These are phyloP conservation scores for Diplodia intermedia DNA, from an alignment of 2,329 filamentous ascomycete species.

Conservation along the genomic window DNA sequence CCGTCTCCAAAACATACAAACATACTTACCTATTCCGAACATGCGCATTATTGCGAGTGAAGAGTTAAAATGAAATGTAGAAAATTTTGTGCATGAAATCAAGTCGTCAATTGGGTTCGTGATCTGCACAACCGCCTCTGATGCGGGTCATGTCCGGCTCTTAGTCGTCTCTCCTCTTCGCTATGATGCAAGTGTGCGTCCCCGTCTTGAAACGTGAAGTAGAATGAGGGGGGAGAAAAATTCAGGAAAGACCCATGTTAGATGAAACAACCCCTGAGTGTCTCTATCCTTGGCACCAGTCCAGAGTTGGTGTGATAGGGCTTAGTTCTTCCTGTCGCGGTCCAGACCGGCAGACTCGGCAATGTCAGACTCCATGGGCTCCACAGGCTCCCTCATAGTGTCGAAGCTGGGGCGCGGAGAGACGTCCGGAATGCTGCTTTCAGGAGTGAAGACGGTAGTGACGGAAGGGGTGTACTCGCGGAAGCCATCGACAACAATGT, in stretches of 20 bases:
- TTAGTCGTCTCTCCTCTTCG: slow-evolving; percentile 6
- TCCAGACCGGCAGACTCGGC: slow-evolving; percentile 15
- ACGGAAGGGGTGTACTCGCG: slow-evolving; percentile 45
- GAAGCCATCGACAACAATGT: slow-evolving; percentile 54
- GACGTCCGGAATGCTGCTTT: slow-evolving; percentile 49
- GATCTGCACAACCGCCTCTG: slow-evolving; percentile 7
- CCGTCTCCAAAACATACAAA: slow-evolving; percentile 2
- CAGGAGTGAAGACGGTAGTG: slow-evolving; percentile 46
- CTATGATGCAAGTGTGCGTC: background rate
- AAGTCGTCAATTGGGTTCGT: slow-evolving; percentile 23
- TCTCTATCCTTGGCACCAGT: background rate
- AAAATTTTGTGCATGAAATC: slow-evolving; percentile 17
- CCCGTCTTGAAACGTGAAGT: background rate
- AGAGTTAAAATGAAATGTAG: background rate
- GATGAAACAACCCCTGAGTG: background rate
- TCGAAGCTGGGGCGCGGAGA: slow-evolving; percentile 49
- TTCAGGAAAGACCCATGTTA: background rate
- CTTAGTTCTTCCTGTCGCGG: slow-evolving; percentile 29
- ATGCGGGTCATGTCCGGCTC: background rate
- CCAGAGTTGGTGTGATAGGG: background rate
- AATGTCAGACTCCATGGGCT: slow-evolving; percentile 5
- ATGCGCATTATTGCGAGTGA: background rate
- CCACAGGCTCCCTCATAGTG: slow-evolving; percentile 38
- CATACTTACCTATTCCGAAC: slow-evolving; percentile 11
- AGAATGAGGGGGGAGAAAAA: background rate